Base-by-base conservation (phyloP, 495 filamentous ascomycete species). In the Aspergillus haitiensis region DNA sequence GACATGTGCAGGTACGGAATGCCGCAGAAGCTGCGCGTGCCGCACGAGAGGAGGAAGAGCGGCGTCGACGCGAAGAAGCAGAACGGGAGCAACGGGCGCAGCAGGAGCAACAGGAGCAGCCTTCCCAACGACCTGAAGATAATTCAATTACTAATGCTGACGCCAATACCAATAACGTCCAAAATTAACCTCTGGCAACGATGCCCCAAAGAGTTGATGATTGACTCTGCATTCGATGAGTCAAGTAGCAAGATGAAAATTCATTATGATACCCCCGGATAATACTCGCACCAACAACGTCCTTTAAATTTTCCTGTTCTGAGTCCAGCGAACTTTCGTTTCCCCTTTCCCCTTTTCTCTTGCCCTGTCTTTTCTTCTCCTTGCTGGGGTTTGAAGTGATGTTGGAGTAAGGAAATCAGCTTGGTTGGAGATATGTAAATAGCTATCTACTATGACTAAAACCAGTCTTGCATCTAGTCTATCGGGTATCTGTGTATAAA, bases 1-100 rank as follows among this genome's bases (percentile, higher is more conserved):
- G 90, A 46, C 88, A 94, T 66, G 90, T 96, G 47, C 80, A 82
- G 59, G 86, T 84, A 37, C 78, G 86, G 39, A 86, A 88, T 65
- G 84, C 80, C 5, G 79, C 75, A 21, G 80, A 83, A 65, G 81
- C 78, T 37, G 80, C 80, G 55, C 76, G 72, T 8, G 81, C 21
- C 21, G 21, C 59, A 59, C 68, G 72, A 52, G 77, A 71, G 58
- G 74, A 74, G 58, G 73, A 69, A 42, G 60, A 68, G 39, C 60
- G 63, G 27, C 67, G 59, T 54, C 67, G 59, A 27, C 59, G 48
- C 11, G 53, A 60, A 48, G 56, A 15, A 39, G 51, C 55, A 32
- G 50, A 31, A 1, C 21, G 49, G 18, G 18, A 63, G 32, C 10
- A 21, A 49, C 21, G 49, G 18, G 18, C 61, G 32, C 10, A 21